phyloP scores from a whole-genome alignment of 2,329 filamentous ascomycete genomes.

The Cladorrhinum sp. region DNA sequence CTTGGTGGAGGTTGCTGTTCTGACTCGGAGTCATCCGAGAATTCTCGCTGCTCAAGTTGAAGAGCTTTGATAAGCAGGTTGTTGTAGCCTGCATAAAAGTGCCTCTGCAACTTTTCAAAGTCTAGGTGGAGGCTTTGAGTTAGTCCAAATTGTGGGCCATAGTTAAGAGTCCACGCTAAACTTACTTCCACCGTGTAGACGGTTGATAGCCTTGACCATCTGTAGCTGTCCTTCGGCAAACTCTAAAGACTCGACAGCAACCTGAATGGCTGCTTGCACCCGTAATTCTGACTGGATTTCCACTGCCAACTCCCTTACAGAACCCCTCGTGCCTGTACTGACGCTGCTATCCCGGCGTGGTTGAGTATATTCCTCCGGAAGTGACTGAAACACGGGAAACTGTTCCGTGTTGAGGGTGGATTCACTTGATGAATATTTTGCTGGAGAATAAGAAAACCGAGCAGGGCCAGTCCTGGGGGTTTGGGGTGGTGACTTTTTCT shows the following conservation, averaged over 20 bases:
- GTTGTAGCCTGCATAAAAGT: constrained; percentile 28
- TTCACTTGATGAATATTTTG: background rate
- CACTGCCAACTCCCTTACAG: constrained; percentile 13
- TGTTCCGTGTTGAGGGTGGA: background rate
- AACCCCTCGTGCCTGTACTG: background rate
- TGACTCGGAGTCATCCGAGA: constrained; percentile 10
- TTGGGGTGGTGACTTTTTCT: constrained; percentile 2
- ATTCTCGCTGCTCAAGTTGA: constrained; percentile 23
- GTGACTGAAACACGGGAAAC: background rate
- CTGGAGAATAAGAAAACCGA: background rate
- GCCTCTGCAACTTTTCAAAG: constrained; percentile 22
- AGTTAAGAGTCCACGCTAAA: background rate
- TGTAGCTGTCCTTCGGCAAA: constrained; percentile 28
- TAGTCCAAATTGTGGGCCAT: background rate
- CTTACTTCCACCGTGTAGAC: constrained; percentile 18
- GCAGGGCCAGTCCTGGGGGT: background rate
- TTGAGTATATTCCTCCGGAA: background rate
- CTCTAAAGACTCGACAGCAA: constrained; percentile 27
- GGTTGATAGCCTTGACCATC: constrained; percentile 25
- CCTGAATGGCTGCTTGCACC: constrained; percentile 27
- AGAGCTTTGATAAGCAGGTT: constrained; percentile 24
- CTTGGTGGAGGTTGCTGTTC: background rate
- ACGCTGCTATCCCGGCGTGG: background rate
- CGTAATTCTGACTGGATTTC: constrained; percentile 27
- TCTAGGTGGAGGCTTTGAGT: constrained; percentile 1